These are phyloP conservation scores for Jackrogersella minutella DNA, from an alignment of 495 filamentous ascomycete species.

Conservation along the genomic window DNA sequence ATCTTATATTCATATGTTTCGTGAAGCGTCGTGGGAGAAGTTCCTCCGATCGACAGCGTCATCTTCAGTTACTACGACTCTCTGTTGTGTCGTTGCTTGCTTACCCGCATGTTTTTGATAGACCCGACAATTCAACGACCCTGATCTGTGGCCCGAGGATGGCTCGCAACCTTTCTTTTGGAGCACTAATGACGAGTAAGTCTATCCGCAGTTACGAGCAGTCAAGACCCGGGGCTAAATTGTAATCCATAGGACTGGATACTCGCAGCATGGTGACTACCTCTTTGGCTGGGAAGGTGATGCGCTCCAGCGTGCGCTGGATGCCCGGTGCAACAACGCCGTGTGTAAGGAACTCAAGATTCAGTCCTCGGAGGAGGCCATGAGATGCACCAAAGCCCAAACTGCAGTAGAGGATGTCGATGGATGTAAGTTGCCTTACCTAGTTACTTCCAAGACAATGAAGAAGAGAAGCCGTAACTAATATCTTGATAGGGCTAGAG, in stretches of 20 bases:
- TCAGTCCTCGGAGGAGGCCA: conserved; percentile 45
- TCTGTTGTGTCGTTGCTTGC: not conserved
- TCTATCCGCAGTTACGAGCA: not conserved
- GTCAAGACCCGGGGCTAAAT: not conserved
- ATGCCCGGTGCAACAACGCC: conserved; percentile 46
- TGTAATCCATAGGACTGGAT: conserved; percentile 32
- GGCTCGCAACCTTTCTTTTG: conserved; percentile 56
- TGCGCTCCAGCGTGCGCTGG: conserved; percentile 47
- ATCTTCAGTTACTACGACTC: not conserved
- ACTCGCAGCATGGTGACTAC: conserved; percentile 51
- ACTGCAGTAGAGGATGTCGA: conserved; percentile 47
- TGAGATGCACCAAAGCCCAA: conserved; percentile 48
- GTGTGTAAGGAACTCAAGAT: conserved; percentile 45
- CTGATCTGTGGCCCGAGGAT: conserved; percentile 50
- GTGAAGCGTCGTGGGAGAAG: not conserved
- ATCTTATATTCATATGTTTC: not conserved
- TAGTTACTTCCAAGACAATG: not conserved
- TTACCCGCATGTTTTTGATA: conserved; percentile 18
- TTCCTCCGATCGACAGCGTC: not conserved
- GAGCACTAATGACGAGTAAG: conserved; percentile 52
- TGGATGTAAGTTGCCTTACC: conserved; percentile 43
- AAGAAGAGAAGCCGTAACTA: not conserved
- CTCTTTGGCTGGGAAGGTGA: conserved; percentile 47
- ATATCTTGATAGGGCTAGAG: conserved; percentile 20
- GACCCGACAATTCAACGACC: conserved; percentile 51